These are phyloP conservation scores for Solanum rostratum DNA, from an alignment of 257 asterid species.

Conservation along the genomic window DNA sequence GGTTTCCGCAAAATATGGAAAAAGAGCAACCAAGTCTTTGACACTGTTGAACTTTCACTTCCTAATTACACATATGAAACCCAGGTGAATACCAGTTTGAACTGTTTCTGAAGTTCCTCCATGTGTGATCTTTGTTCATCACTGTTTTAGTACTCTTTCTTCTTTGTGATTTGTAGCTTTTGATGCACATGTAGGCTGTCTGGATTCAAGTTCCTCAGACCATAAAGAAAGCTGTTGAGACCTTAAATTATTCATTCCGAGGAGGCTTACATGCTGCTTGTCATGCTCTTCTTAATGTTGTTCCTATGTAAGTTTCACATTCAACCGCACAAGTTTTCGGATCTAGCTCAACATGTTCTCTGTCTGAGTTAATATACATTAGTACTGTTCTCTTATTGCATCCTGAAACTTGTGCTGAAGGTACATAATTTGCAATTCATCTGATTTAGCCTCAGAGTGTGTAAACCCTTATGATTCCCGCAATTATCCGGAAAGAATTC, in stretches of 20 bases:
- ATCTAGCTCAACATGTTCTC: neutral
- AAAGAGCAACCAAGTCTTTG: conserved; percentile 71
- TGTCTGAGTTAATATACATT: neutral
- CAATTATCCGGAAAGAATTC: conserved; percentile 74
- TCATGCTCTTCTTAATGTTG: conserved; percentile 80
- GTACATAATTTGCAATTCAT: conserved; percentile 68
- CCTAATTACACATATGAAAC: conserved; percentile 80
- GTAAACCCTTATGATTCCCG: conserved; percentile 73
- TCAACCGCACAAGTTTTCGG: neutral
- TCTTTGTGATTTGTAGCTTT: neutral
- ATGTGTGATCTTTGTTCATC: conserved; percentile 1
- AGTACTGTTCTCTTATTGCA: conserved; percentile 2
- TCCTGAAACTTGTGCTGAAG: conserved; percentile 32
- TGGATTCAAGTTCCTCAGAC: conserved; percentile 90
- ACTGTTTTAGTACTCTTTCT: conserved; percentile 3
- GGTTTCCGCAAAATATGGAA: conserved; percentile 80
- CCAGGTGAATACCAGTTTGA: conserved; percentile 39
- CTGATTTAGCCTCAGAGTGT: conserved; percentile 90
- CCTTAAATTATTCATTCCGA: conserved; percentile 43
- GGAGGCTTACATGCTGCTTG: conserved; percentile 97
- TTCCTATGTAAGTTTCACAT: conserved; percentile 62
- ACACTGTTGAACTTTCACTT: conserved; percentile 82
- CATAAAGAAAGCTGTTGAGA: conserved; percentile 53
- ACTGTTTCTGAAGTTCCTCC: neutral
- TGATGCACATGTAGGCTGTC: conserved; percentile 53